Evolutionary conservation across 441 rosid species (phyloP), one percentile per base, ranked within the genome.

Genomic region (Gossypium schwendimanii): DNA sequence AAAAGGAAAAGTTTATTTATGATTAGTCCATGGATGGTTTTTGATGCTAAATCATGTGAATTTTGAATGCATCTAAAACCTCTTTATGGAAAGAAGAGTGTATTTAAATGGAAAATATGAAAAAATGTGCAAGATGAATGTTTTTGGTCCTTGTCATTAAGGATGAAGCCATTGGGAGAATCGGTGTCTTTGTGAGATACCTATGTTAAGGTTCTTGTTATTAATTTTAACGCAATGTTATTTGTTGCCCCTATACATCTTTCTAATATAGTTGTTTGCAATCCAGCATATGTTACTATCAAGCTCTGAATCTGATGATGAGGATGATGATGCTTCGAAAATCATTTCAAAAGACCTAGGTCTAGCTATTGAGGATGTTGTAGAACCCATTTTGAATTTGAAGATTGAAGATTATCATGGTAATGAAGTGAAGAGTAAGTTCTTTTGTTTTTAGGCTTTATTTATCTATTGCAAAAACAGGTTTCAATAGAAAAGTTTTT

Each of bases 231-330:
- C 2, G 28, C 23, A 28, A 67, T 67, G 59, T 50, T 45, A 64
- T 65, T 65, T 17, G 8, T 23, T 77, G 18, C 50, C 53, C 47
- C 63, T 44, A 15, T 28, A 68, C 26, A 15, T 52, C 60, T 63
- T 62, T 61, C 79, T 62, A 77, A 79, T 71, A 63, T 23, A 74
- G 79, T 76, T n/a, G 74, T 59, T 76, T 70, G 61, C 73, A 14
- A 83, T 85, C 21, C 84, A 89, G 96, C 83, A 77, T 71, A 65
- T 81, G 67, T 57, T 75, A 60, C 4, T 76, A 57, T 86, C 88
- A 73, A 87, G 88, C 85, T 87, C 84, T 14, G 92, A 87, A 74
- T 81, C 76, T n/a, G 87, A 91, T 74, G 91, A 81, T 71, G 79
- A 92, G 79, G 92, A 79, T 64, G 78, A 75, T 4, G 72, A 60